Percentiles rank a stretch among this genome's conserved stretches.
These are phyloP conservation scores for Xylariaceae sp. DNA, from an alignment of 2,329 filamentous ascomycete genomes.

Conservation along the genomic window DNA sequence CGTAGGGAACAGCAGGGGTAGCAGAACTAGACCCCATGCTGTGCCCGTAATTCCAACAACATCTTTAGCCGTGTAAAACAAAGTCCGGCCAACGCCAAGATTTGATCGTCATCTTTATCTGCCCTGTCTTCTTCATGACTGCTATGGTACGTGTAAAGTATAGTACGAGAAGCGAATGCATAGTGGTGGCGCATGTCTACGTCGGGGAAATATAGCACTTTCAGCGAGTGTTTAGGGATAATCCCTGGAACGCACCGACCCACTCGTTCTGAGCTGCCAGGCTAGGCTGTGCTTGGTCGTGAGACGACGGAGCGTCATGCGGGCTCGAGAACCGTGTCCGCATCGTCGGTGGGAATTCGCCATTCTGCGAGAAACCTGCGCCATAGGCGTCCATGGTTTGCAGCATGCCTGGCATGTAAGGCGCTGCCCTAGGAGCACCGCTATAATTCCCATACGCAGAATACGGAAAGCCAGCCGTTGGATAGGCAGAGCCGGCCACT, in stretches of 20 bases:
- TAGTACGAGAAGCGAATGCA: slow-evolving; percentile 42
- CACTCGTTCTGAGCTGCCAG: slow-evolving; percentile 63
- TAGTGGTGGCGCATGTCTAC: slow-evolving; percentile 15
- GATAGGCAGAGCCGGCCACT: slow-evolving; percentile 48
- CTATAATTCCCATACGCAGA: slow-evolving; percentile 54
- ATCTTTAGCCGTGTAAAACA: slow-evolving; percentile 38
- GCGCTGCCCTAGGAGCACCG: slow-evolving; percentile 47
- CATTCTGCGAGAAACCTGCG: slow-evolving; percentile 48
- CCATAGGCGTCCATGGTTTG: slow-evolving; percentile 52
- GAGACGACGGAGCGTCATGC: slow-evolving; percentile 44
- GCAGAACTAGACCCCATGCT: slow-evolving; percentile 33
- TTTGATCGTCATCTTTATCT: slow-evolving; percentile 37
- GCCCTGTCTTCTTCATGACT: slow-evolving; percentile 28
- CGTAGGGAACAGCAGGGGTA: slow-evolving; percentile 30
- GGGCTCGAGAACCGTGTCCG: slow-evolving; percentile 48
- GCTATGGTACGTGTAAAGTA: slow-evolving; percentile 37
- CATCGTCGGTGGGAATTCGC: slow-evolving; percentile 55
- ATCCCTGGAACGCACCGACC: slow-evolving; percentile 69
- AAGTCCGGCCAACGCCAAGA: slow-evolving; percentile 39
- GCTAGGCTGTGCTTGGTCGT: slow-evolving; percentile 39
- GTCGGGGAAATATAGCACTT: slow-evolving; percentile 11
- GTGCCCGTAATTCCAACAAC: slow-evolving; percentile 30
- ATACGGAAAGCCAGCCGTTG: slow-evolving; percentile 49
- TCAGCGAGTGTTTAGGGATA: slow-evolving; percentile 72
- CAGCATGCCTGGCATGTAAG: slow-evolving; percentile 50